A percentile compares a stretch with the other conserved stretches of the same genome.
Conservation (phyloP, 139 green algal species). For the Chlorella ohadii region DNA sequence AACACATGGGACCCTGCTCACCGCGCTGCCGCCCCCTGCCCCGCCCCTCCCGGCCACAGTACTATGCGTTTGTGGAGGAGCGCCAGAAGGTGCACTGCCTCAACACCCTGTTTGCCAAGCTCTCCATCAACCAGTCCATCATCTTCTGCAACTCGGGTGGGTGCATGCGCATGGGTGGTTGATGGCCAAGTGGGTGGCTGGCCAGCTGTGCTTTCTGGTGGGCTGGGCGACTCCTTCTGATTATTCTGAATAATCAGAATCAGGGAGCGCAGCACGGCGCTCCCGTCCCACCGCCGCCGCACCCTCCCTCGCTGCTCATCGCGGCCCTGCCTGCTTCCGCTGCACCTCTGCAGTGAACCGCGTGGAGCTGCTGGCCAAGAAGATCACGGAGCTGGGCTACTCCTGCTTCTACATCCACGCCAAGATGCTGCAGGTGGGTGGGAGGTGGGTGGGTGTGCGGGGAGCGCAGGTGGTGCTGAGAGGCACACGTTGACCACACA, state of each 20-base stretch:
- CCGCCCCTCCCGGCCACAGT: slow-evolving; percentile 68
- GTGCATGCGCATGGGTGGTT: not conserved
- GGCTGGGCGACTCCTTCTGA: not conserved
- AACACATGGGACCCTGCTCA: no score
- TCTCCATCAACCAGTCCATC: slow-evolving; percentile 87
- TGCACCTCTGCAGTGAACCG: slow-evolving; percentile 34
- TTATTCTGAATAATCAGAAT: no score
- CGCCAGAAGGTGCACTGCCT: slow-evolving; percentile 96
- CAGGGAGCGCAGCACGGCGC: no score
- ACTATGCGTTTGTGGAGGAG: slow-evolving; percentile 99
- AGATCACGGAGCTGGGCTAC: slow-evolving; percentile 99
- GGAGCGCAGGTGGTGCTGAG: no score
- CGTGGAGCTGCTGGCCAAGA: slow-evolving; percentile 99
- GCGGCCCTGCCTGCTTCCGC: not conserved
- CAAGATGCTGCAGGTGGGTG: slow-evolving; percentile 94
- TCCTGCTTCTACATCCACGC: slow-evolving; percentile 99
- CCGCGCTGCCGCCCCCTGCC: not conserved
- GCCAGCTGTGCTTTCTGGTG: no score
- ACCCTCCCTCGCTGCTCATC: no score
- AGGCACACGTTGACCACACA: no score
- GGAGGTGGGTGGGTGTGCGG: not conserved
- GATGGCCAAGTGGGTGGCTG: no score
- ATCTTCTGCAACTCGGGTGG: slow-evolving; percentile 99
- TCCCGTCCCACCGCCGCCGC: no score
- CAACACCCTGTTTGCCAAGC: slow-evolving; percentile 97